Base-by-base conservation (phyloP, 805 yeast species). In the Yarrowia phangngaensis region DNA sequence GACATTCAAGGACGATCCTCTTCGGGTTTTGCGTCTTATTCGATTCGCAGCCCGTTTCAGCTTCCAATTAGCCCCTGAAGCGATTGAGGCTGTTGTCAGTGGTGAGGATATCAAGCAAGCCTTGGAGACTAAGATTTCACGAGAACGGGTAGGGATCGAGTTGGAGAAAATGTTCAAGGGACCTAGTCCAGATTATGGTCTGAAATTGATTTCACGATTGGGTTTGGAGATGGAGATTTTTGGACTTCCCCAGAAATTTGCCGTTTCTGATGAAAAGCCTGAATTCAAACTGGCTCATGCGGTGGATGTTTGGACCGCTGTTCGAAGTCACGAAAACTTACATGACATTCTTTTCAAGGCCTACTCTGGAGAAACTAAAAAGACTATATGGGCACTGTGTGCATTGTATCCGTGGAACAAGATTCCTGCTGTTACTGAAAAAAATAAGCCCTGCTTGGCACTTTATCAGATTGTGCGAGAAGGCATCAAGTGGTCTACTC, bases 1-100 rank as follows among this genome's bases (percentile, higher is more conserved):
- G 58, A 92, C 99, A 1, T 92, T 92, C 58, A 60, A 81, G 36
- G 99, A 92, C 61, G 99, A 92, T 64, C 99, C 99, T 1, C 72
- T 92, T 52, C 73, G 99, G 52, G 92, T 90, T 2, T 65, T 92
- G 51, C 72, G 99, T 53, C 67, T 92, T 51, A 76, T 92, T 20
- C 70, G 99, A 56, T 92, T 92, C 69, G 92, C 95, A 0, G 73
- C 85, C 24, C 76, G 86, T 51, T 86, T 83, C 59, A 71, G 77
- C 38, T 92, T 89, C 60, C 57, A 56, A 1, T 73, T 92, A 23
- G 94, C 80, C 7, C 57, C 62, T 0, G 74, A 71, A 0, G 78
- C 89, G 0, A 57, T 27, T 23, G 58, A 65, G 1, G 83, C 90
- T 0, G 88, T 92, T 95, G 69, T 63, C 26, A 30, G 48, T 7